A percentile compares a stretch with the other conserved stretches of the same genome.
phyloP scores from a whole-genome alignment of 345 rosid species.

The Gossypium ekmanianum region DNA sequence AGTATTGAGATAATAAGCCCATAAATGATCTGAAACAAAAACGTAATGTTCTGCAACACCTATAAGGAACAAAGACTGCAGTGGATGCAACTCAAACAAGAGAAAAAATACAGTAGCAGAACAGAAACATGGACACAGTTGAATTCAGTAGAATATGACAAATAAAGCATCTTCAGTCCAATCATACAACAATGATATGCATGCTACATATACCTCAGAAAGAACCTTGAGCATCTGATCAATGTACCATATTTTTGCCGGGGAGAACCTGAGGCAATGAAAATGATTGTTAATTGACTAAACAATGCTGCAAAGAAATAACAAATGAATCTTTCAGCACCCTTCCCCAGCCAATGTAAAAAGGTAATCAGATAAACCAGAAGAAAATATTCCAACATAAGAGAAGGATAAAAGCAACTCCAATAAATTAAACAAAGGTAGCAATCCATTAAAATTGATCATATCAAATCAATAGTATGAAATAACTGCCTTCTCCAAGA shows the following conservation, averaged over 20 bases:
- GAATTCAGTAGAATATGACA: not conserved
- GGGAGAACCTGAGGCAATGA: slow-evolving; percentile 72
- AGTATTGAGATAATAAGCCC: not conserved
- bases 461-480: not conserved
- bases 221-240: slow-evolving; percentile 99
- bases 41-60: not conserved
- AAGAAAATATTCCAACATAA: slow-evolving; percentile 10
- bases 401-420: slow-evolving; percentile 8
- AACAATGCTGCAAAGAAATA: slow-evolving; percentile 1
- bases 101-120: not conserved
- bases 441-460: not conserved
- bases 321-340: not conserved
- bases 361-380: slow-evolving; percentile 4
- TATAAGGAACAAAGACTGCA: not conserved
- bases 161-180: slow-evolving; percentile 2
- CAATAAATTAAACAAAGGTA: not conserved
- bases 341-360: not conserved
- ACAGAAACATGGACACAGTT: not conserved
- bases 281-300: slow-evolving; percentile 25
- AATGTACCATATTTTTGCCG: slow-evolving; percentile 92
- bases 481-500: slow-evolving; percentile 9
- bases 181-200: not conserved
- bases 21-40: not conserved
- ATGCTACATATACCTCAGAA: slow-evolving; percentile 57
- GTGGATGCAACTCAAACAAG: slow-evolving; percentile 1